phyloP scores from a whole-genome alignment of 2,329 filamentous ascomycete genomes.

The Sphaerulina vaccinii region DNA sequence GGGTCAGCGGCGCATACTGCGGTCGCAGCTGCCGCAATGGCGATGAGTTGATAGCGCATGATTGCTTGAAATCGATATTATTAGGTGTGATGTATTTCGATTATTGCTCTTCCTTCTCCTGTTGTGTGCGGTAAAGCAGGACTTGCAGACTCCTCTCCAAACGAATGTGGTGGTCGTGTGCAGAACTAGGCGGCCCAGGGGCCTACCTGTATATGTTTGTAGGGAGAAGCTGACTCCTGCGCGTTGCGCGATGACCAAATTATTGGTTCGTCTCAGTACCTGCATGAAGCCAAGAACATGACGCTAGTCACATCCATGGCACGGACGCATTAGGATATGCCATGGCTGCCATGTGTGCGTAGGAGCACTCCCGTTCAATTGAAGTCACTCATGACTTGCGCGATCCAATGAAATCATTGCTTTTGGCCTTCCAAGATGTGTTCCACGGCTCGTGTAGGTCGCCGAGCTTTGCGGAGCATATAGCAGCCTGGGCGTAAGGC shows the following conservation, averaged over 20 bases:
- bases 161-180: constrained; percentile 13
- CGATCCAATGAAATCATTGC: neutral
- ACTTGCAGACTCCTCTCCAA: constrained; percentile 1
- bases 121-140: neutral
- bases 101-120: neutral
- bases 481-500: constrained; percentile 1
- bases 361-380: neutral
- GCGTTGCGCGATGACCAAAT: neutral
- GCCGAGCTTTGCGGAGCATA: constrained; percentile 1
- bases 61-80: constrained; percentile 6
- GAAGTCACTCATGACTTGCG: neutral
- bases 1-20: neutral
- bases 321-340: constrained; percentile 3
- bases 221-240: neutral
- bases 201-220: neutral
- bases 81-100: neutral
- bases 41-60: constrained; percentile 11
- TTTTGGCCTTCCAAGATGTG: constrained; percentile 3
- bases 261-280: constrained; percentile 11
- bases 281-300: constrained; percentile 9
- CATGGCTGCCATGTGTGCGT: constrained; percentile 6
- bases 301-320: constrained; percentile 6
- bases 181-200: neutral
- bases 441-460: neutral
- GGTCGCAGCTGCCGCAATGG: constrained; percentile 8